Conservation (phyloP, 805 yeast genomes). For the Wickerhamiella nectarea region DNA sequence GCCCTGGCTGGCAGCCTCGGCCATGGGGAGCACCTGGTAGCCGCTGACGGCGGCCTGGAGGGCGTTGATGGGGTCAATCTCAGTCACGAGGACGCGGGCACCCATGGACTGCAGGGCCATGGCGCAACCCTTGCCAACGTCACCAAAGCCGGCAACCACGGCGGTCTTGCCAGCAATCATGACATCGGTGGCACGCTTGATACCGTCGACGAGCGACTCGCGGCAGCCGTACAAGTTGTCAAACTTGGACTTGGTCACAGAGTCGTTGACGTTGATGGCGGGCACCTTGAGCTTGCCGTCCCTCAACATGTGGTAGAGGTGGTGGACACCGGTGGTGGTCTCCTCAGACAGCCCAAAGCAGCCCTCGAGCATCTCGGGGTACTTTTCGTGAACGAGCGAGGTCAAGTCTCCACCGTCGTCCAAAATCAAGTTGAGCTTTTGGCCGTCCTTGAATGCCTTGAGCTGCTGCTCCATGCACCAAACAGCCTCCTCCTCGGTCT, state of each 20-base stretch:
- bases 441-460: constrained; percentile 90
- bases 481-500: constrained; percentile 97
- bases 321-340: constrained; percentile 99
- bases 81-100: constrained; percentile 95
- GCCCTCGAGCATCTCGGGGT: constrained; percentile 92
- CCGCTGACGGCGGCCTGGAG: constrained; percentile 99
- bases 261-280: constrained; percentile 97
- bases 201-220: constrained; percentile 97
- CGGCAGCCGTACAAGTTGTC: constrained; percentile 99
- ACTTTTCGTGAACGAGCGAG: constrained; percentile 87
- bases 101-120: constrained; percentile 98
- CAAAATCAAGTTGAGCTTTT: constrained; percentile 89
- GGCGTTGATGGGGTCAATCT: constrained; percentile 97
- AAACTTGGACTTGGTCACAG: constrained; percentile 97
- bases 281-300: constrained; percentile 88
- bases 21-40: constrained; percentile 91
- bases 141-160: constrained; percentile 99
- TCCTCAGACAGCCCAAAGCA: constrained; percentile 97
- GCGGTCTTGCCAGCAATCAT: constrained; percentile 99
- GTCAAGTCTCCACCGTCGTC: constrained; percentile 99
- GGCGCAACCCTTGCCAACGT: constrained; percentile 99
- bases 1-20: constrained; percentile 81
- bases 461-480: constrained; percentile 99
- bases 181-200: constrained; percentile 98
- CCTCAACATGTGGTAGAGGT: constrained; percentile 88